phyloP scores from a whole-genome alignment of 2,329 filamentous ascomycete genomes.

The Neofusicoccum parvum region DNA sequence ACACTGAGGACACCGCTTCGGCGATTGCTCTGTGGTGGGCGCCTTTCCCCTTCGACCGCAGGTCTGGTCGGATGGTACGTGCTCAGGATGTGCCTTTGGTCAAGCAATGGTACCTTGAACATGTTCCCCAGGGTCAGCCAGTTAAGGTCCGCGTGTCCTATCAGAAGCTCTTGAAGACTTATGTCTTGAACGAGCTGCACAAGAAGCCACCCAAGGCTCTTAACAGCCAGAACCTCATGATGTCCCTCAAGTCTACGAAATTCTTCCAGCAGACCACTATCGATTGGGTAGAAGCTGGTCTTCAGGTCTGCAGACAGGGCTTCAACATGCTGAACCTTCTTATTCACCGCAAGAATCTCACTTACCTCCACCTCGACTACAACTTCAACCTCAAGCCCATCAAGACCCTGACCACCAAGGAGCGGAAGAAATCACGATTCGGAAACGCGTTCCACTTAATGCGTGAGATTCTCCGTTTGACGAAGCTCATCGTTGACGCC shows the following conservation, averaged over 20 bases:
- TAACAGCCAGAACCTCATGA: conserved; percentile 89
- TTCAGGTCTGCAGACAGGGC: conserved; percentile 96
- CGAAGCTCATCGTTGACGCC: conserved; percentile 96
- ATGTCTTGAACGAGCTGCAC: conserved; percentile 93
- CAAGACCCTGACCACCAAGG: conserved; percentile 97
- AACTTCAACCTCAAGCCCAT: conserved; percentile 99
- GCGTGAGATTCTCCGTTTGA: conserved; percentile 93
- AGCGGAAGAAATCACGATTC: conserved; percentile 98
- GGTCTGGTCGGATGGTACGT: conserved; percentile 93
- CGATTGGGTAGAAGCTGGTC: conserved; percentile 97
- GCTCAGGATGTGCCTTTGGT: conserved; percentile 96
- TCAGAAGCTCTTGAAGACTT: conserved; percentile 95
- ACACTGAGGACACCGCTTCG: conserved; percentile 83
- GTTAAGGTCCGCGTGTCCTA: conserved; percentile 98
- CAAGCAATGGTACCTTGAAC: conserved; percentile 98
- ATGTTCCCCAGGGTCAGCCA: conserved; percentile 85
- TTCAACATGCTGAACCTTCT: conserved; percentile 99
- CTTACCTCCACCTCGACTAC: conserved; percentile 97
- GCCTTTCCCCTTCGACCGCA: conserved; percentile 90
- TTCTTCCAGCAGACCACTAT: conserved; percentile 99
- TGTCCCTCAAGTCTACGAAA: conserved; percentile 90
- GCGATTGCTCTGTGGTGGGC: conserved; percentile 98
- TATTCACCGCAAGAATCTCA: conserved; percentile 97
- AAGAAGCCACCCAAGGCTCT: conserved; percentile 94
- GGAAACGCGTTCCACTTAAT: conserved; percentile 99